A percentile compares a stretch with the other conserved stretches of the same genome.
phyloP scores from a whole-genome alignment of 148 eudicot species.

The Arctostaphylos glauca region DNA sequence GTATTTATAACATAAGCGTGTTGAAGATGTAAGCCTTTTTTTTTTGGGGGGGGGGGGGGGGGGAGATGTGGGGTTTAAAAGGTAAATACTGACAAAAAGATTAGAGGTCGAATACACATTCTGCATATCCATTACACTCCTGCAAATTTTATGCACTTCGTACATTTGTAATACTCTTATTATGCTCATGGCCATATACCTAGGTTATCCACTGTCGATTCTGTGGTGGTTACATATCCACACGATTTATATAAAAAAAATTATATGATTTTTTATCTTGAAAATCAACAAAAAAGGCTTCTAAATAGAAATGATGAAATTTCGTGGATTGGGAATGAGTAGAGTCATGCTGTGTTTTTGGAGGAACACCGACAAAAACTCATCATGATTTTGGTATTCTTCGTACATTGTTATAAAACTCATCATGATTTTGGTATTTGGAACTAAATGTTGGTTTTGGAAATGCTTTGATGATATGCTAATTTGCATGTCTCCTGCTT shows the following conservation, averaged over 20 bases:
- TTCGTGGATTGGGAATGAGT: background rate
- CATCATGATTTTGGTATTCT: constrained; percentile 4
- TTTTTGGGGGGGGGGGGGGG: background rate
- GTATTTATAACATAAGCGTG: background rate
- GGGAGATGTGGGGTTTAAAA: too few species aligned
- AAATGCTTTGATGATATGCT: too few species aligned
- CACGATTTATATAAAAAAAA: too few species aligned
- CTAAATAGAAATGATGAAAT: background rate
- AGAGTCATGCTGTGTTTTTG: background rate
- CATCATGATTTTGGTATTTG: too few species aligned
- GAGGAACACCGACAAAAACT: background rate
- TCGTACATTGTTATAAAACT: background rate
- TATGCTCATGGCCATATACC: background rate
- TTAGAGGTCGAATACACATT: too few species aligned
- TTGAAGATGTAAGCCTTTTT: too few species aligned
- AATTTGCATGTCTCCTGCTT: too few species aligned
- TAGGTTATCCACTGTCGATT: background rate
- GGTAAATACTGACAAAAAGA: too few species aligned
- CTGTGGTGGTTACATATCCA: background rate
- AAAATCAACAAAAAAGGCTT: background rate
- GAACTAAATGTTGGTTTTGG: too few species aligned
- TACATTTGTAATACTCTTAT: background rate
- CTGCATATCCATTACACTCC: too few species aligned
- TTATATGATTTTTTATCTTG: background rate
- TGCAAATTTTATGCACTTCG: background rate